Evolutionary conservation across 805 yeast species (phyloP), one percentile per base, ranked within the genome.

Genomic region (Wickerhamiella cacticola): DNA sequence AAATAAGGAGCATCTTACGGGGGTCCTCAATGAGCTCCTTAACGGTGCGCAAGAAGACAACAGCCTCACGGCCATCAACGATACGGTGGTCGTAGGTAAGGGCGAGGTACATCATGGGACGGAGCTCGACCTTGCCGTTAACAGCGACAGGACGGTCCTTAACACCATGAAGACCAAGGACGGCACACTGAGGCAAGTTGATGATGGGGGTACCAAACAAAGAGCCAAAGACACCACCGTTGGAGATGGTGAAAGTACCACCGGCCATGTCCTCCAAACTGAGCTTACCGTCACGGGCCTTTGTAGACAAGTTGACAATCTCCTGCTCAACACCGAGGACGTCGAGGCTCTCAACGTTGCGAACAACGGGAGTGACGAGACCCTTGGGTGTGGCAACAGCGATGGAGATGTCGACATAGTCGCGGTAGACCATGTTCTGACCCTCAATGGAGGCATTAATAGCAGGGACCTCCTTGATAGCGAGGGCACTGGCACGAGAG

Each of bases 311-410:
- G 58, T 70, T 68, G 49, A 78, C 65, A 56, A 92, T 89, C 68
- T 85, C 96, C 59, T 79, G 68, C 71, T 92, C 98, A 55, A 92
- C 80, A 55, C 83, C 96, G 60, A 92, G 71, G 42, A 92, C 83
- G 41, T 86, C 76, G 57, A 83, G 70, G 24, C 94, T 80, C 72
- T 92, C 98, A 47, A 94, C 95, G 66, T 92, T 92, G 75, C 98
- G 85, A 48, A 92, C 86, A 55, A 92, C 88, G 53, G 98, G 98
- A 40, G 98, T 92, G 41, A 92, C 98, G 60, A 92, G 77, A 64
- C 98, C 98, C 76, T 92, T 92, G 65, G 98, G 97, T 56, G 98
- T 92, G 54, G 98, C 96, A 50, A 92, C 98, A 28, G 98, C 98
- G 61, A 92, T 73, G 34, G 96, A 85, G 56, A 92, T 82, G 67